These are phyloP conservation scores for Fomitopsis pulvina DNA, from an alignment of 768 basidiomycete species.

Conservation along the genomic window DNA sequence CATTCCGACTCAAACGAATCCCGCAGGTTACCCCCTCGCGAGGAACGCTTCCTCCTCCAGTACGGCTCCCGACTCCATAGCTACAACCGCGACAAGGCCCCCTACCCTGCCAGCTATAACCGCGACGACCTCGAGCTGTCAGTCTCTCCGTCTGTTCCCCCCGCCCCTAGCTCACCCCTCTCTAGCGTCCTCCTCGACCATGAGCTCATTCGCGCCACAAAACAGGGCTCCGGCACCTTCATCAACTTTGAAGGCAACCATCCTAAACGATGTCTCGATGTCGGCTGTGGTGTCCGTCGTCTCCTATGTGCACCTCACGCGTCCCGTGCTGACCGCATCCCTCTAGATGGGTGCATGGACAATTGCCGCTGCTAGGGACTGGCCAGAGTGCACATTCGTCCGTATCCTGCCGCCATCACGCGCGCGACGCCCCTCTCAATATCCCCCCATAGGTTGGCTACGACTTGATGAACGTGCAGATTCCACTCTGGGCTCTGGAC, in stretches of 20 bases:
- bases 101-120: conserved; percentile 73
- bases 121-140: conserved; percentile 62
- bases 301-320: too few species aligned
- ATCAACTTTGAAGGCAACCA: conserved; percentile 43
- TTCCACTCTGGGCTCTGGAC: conserved; percentile 49
- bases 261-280: conserved; percentile 53
- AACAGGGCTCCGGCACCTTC: conserved; percentile 31
- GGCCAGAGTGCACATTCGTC: conserved; percentile 61
- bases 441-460: conserved; percentile 58
- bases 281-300: conserved; percentile 70
- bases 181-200: conserved; percentile 11
- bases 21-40: conserved; percentile 28
- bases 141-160: conserved; percentile 20
- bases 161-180: neutral
- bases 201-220: neutral
- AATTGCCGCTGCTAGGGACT: conserved; percentile 67
- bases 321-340: neutral
- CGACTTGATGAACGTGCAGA: conserved; percentile 71
- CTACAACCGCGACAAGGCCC: conserved; percentile 69
- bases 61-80: conserved; percentile 61
- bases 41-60: conserved; percentile 51
- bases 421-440: neutral
- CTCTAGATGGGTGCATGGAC: conserved; percentile 70
- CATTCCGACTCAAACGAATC: conserved; percentile 5
- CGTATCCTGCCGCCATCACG: conserved; percentile 18